A percentile compares a stretch with the other conserved stretches of the same genome.
These are phyloP conservation scores for Acidiella bohemica DNA, from an alignment of 495 filamentous ascomycete genomes.

Conservation along the genomic window DNA sequence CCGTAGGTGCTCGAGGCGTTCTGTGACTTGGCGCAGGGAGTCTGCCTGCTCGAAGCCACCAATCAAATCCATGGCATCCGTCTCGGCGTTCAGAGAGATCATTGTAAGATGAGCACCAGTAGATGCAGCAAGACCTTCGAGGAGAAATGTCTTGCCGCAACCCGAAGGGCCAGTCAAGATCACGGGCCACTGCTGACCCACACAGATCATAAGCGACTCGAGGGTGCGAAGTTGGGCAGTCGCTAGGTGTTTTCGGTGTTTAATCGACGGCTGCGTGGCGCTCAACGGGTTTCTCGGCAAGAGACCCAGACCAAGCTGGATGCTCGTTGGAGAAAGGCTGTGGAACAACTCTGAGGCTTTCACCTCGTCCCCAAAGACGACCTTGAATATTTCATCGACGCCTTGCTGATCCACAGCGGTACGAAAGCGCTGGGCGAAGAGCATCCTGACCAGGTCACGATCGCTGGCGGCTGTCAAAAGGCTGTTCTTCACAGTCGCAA, in stretches of 20 bases:
- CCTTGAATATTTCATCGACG: constrained; percentile 50
- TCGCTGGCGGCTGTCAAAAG: constrained; percentile 40
- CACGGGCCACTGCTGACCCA: constrained; percentile 74
- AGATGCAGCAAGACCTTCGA: constrained; percentile 65
- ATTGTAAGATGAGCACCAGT: constrained; percentile 60
- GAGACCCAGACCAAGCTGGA: constrained; percentile 70
- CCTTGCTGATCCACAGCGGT: constrained; percentile 48
- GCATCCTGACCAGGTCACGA: constrained; percentile 61
- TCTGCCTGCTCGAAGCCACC: constrained; percentile 95
- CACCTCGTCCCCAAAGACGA: constrained; percentile 35
- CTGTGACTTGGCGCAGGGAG: constrained; percentile 42
- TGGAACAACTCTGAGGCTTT: constrained; percentile 39
- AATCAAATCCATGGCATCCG: constrained; percentile 92
- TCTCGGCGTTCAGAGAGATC: constrained; percentile 77
- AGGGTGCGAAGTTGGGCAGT: constrained; percentile 44
- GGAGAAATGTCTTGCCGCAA: constrained; percentile 67
- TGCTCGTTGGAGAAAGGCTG: constrained; percentile 49
- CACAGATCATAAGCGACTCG: constrained; percentile 76
- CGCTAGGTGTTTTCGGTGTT: neutral
- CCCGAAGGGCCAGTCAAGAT: constrained; percentile 79
- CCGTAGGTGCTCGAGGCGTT: neutral
- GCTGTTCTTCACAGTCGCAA: constrained; percentile 45
- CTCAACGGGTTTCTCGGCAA: constrained; percentile 41
- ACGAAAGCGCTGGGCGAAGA: constrained; percentile 82
- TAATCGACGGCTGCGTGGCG: neutral